Evolutionary conservation across 768 basidiomycete species (phyloP).

Genomic region (Leccinum rimulosum): DNA sequence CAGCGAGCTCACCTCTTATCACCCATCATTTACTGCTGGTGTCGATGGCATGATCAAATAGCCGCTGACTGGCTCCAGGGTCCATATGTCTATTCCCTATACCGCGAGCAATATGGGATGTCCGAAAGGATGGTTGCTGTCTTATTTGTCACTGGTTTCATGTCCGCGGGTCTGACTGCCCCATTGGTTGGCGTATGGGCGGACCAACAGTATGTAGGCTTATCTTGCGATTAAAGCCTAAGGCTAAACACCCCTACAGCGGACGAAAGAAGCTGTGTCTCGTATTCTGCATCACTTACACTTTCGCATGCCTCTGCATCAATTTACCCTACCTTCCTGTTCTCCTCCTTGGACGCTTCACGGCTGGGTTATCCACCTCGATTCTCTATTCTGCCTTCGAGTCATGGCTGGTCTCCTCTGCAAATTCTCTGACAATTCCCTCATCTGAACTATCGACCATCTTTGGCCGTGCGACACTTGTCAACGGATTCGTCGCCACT

Average conservation of each 20-base stretch:
- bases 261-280: conserved; percentile 68
- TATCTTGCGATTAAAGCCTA: background rate
- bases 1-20: conserved; percentile 1
- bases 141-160: conserved; percentile 75
- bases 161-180: conserved; percentile 65
- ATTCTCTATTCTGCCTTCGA: conserved; percentile 77
- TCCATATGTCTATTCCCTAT: conserved; percentile 75
- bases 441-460: conserved; percentile 62
- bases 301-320: conserved; percentile 57
- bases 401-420: conserved; percentile 70
- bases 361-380: conserved; percentile 71
- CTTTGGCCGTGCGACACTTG: conserved; percentile 69
- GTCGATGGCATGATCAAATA: conserved; percentile 21
- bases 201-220: conserved; percentile 51
- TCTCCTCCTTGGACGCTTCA: conserved; percentile 59
- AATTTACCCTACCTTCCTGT: conserved; percentile 55
- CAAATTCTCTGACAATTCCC: conserved; percentile 49
- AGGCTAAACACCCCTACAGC: conserved; percentile 32
- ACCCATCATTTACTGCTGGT: background rate
- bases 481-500: conserved; percentile 73
- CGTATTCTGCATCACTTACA: conserved; percentile 69
- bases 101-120: conserved; percentile 64
- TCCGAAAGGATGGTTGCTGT: conserved; percentile 63
- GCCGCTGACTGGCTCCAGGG: conserved; percentile 81
- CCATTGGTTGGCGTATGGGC: conserved; percentile 78